Evolutionary conservation across 2,329 filamentous ascomycete genomes (phyloP).

Genomic region (Didymella glomerata): DNA sequence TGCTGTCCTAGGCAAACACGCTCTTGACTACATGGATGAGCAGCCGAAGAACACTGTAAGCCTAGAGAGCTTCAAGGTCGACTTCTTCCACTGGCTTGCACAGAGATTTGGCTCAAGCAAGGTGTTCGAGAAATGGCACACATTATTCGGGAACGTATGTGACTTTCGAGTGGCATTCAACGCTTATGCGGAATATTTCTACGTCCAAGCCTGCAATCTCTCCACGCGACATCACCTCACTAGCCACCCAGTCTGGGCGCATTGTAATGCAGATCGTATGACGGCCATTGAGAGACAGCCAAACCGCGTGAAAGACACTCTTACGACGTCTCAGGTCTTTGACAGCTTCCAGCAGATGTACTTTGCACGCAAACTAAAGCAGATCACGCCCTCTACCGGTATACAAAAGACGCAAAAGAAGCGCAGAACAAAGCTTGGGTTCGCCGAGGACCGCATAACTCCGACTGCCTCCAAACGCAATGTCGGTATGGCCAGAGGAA

Average conservation of each 20-base stretch:
- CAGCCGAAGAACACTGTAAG: conserved; percentile 50
- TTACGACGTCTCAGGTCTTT: conserved; percentile 75
- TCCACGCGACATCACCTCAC: conserved; percentile 45
- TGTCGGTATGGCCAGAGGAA: conserved; percentile 27
- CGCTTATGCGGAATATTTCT: conserved; percentile 69
- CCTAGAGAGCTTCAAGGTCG: conserved; percentile 64
- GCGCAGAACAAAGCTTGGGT: conserved; percentile 29
- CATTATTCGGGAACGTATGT: conserved; percentile 43
- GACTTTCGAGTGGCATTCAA: conserved; percentile 72
- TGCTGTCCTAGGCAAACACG: conserved; percentile 73
- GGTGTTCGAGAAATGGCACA: conserved; percentile 65
- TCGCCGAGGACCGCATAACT: conserved; percentile 18
- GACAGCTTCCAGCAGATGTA: conserved; percentile 70
- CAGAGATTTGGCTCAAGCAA: conserved; percentile 54
- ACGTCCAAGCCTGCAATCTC: conserved; percentile 68
- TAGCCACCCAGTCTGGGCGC: conserved; percentile 62
- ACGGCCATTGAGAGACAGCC: conserved; percentile 29
- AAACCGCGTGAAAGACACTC: conserved; percentile 55
- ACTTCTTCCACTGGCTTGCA: conserved; percentile 67
- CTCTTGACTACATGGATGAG: conserved; percentile 69
- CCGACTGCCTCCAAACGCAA: conserved; percentile 2
- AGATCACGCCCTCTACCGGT: conserved; percentile 13
- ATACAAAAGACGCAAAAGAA: conserved; percentile 23
- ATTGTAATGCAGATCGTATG: conserved; percentile 46
- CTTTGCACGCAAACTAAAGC: conserved; percentile 63